phyloP scores from a whole-genome alignment of 257 asterid species.

The Solanum rostratum region DNA sequence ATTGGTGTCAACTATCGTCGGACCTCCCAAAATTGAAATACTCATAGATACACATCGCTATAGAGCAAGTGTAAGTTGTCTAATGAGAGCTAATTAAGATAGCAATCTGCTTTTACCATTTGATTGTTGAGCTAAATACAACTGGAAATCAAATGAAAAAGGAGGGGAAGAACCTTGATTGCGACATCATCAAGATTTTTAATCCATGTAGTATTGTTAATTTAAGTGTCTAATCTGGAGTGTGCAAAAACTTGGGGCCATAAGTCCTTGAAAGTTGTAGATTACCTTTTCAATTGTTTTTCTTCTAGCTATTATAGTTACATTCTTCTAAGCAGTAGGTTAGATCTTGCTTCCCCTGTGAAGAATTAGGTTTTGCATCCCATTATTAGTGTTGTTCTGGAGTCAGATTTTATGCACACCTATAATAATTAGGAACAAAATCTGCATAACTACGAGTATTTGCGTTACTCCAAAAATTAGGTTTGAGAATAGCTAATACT shows the following conservation, averaged over 20 bases:
- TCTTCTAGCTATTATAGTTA: not conserved
- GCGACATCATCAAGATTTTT: not conserved
- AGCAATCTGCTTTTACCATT: not conserved
- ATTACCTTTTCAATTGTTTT: not conserved
- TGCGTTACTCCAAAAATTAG: not conserved
- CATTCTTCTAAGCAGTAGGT: not conserved
- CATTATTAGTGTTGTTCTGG: not conserved
- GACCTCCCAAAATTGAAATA: not conserved
- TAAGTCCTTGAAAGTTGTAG: not conserved
- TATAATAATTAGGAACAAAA: not conserved
- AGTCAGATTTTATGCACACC: not conserved
- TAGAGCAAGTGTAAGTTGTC: not conserved
- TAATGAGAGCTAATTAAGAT: not conserved
- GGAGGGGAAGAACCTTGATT: not conserved
- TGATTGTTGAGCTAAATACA: not conserved
- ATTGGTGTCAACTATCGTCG: not conserved
- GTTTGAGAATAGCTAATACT: not conserved
- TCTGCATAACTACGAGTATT: not conserved
- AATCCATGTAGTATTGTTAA: not conserved
- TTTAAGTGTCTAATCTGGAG: not conserved
- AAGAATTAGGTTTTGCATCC: not conserved
- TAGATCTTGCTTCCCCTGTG: not conserved
- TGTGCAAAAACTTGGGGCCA: not conserved
- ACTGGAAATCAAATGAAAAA: not conserved
- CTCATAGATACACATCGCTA: too few species aligned